Evolutionary conservation across 139 green algal species (phyloP), one percentile per base, ranked within the genome.

Genomic region (Chlorella sp.): DNA sequence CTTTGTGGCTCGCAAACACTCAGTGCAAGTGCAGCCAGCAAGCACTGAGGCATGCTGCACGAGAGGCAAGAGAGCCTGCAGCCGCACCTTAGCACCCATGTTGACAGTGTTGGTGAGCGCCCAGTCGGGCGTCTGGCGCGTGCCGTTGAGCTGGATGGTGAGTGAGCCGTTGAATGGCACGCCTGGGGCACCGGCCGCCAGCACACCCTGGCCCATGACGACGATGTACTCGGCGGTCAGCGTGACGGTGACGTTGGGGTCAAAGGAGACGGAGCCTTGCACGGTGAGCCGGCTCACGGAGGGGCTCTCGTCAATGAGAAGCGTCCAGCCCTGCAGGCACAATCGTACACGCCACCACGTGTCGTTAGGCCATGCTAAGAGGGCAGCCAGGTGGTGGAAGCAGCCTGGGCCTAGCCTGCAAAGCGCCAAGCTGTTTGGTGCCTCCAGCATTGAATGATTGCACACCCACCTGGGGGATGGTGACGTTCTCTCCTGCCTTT

Each of bases 251-350:
- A 29, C 5, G 2, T 23, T 63, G 35, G 50, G 26, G 49, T 70
- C 62, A 68, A 86, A 81, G 2, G 69, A 71, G 33, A 32, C 31
- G 5, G 50, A 49, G 29, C 69, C 71, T 10, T 72, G 36, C 31
- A 87, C 77, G 34, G 76, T 29, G 26, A 87, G 35, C 0, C 49
- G 14, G 2, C 83, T 63, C 14, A 51, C 24, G 1, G 78, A 71
- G 26, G 76, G 50, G 30, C 62, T 72, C 35, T 79, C 82, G 31
- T 88, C 82, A 62, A 88, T 79, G 2, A 88, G 24, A n/a, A 85
- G 61, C 33, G 73, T 71, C 76, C 73, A 85, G 55, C 78, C 31
- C 49, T n/a, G n/a, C n/a, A n/a, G n/a, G n/a, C n/a, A n/a, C n/a
- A n/a, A n/a, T n/a, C n/a, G n/a, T n/a, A n/a, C n/a, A n/a, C n/a